A percentile compares a stretch with the other conserved stretches of the same genome.
Evolutionary conservation across 331 rosid species (phyloP).

Genomic region (Dryas integrifolia): DNA sequence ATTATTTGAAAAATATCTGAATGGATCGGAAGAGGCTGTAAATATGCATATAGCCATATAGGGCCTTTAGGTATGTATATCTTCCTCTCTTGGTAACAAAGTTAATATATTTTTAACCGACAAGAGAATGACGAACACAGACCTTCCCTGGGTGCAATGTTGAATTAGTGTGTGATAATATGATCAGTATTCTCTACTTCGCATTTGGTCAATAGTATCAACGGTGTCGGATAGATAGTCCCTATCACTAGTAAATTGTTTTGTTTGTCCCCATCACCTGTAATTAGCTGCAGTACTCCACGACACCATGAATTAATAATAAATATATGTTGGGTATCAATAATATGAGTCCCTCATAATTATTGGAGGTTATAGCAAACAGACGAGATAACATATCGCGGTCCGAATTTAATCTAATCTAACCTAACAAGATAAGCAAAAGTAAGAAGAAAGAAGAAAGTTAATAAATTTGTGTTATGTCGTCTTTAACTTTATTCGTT

Average conservation of each 20-base stretch:
- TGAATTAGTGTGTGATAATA: no score
- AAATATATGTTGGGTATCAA: neutral
- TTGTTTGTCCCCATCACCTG: no score
- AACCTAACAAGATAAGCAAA: neutral
- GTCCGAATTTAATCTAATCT: neutral
- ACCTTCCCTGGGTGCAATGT: no score
- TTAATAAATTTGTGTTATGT: neutral
- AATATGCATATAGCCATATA: no score
- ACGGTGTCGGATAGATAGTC: neutral
- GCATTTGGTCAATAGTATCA: no score
- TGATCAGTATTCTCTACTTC: no score
- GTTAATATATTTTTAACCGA: no score
- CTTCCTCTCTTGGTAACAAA: no score
- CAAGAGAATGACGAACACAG: no score
- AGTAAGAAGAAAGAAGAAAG: neutral
- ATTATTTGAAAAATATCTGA: no score
- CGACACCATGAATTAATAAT: neutral
- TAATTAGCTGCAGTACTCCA: neutral
- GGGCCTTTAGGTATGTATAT: no score
- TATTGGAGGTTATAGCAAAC: neutral
- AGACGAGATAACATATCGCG: neutral
- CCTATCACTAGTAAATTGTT: neutral
- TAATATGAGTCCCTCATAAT: neutral
- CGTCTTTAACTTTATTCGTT: slow-evolving; percentile 3
- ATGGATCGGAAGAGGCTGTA: no score